Conservation (phyloP, 371 early-diverging fungal species). For the Mortierella polycephala region DNA sequence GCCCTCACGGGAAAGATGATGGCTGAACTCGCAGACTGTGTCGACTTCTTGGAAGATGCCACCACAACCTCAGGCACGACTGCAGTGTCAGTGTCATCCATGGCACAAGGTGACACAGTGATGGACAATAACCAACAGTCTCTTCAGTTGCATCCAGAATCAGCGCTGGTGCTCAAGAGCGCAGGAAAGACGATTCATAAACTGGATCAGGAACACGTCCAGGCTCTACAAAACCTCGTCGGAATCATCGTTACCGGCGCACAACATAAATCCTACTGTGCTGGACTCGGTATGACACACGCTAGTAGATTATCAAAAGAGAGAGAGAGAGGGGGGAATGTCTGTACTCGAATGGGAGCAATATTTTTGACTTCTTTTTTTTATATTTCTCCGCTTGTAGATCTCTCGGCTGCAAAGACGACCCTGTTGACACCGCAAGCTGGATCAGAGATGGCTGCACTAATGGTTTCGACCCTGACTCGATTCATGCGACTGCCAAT, state of each 20-base stretch:
- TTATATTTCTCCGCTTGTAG: constrained; percentile 28
- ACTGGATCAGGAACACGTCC: constrained; percentile 11
- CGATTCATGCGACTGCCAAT: constrained; percentile 68
- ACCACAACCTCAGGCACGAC: constrained; percentile 2
- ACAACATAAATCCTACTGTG: constrained; percentile 65
- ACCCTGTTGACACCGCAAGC: constrained; percentile 58
- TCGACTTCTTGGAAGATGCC: constrained; percentile 59
- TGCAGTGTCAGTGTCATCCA: constrained; percentile 6
- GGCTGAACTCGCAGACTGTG: constrained; percentile 68
- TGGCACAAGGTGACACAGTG: background rate
- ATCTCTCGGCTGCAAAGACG: constrained; percentile 63
- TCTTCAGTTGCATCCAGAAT: constrained; percentile 12
- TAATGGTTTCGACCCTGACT: constrained; percentile 72
- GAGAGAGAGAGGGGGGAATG: background rate
- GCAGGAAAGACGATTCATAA: constrained; percentile 19
- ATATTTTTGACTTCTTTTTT: background rate
- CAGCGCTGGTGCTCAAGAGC: constrained; percentile 28
- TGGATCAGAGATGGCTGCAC: constrained; percentile 61
- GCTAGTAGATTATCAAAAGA: background rate
- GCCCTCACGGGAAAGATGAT: constrained; percentile 80
- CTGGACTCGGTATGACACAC: constrained; percentile 67
- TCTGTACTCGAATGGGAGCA: background rate
- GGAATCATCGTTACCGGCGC: constrained; percentile 69
- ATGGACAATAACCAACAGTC: background rate
- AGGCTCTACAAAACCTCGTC: constrained; percentile 48